Evolutionary conservation across 345 rosid species (phyloP), one percentile per base, ranked within the genome.

Genomic region (Fremontodendron californicum): DNA sequence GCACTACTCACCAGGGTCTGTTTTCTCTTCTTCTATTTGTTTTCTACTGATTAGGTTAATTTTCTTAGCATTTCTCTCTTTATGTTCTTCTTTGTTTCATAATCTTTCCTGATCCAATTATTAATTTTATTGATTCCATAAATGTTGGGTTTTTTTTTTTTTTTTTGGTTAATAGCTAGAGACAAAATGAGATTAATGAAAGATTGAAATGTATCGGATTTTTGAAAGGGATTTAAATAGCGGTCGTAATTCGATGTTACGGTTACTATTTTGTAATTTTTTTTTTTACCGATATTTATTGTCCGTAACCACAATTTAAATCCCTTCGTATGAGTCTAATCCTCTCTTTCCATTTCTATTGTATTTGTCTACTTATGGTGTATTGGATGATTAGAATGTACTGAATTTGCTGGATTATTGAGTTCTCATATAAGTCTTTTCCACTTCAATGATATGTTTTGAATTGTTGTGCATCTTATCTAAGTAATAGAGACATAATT

Each of bases 1-100:
- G 75, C 65, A 83, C 88, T 55, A 52, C 65, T 80, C 88, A 77
- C 25, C 97, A 90, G 78, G 93, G 93, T 90, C 57, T 71, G 52
- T 19, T 65, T 35, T 42, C 39, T 77, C 69, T 45, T 74, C 57
- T 25, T 31, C 15, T 11, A 43, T 1, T 10, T 43, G 40, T 10
- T 43, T 43, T 10, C 48, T 11, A 42, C 9, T 42, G 45, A 42
- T 42, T 42, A 42, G 45, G 9, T 42, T 9, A 42, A 42, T 11
- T 42, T 42, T 42, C 45, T 42, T 42, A 9, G 45, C 9, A 42
- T 9, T 42, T 63, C n/a, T n/a, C n/a, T n/a, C n/a, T n/a, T 23
- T 8, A 13, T 52, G 6, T 29, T n/a, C 29, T 16, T 64, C 67
- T 74, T 35, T 71, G 58, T 77, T 15, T 4, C 45, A 37, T n/a